Evolutionary conservation across 331 rosid genomes (phyloP), one percentile per base, ranked within the genome.

Genomic region (Acacia pycnantha): DNA sequence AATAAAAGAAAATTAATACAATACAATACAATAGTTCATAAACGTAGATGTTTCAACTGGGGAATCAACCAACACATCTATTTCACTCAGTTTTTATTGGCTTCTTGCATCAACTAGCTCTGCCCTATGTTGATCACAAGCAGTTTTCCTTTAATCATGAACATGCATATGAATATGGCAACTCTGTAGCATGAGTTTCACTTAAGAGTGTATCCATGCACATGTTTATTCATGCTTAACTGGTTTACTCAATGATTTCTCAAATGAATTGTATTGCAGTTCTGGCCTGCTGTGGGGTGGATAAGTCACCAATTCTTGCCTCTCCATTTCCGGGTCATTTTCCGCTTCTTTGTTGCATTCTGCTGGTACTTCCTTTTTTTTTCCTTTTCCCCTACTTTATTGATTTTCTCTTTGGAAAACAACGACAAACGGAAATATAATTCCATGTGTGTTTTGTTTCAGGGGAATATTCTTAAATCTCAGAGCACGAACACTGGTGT

Each of bases 381-480:
- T 12, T 21, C 16, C 70, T 35, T 53, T 3, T 5, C 26, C 21
- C 40, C 74, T 77, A 51, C n/a, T 14, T 5, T 82, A 29, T 40
- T 73, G 75, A 65, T 72, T 54, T 61, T 68, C 54, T 46, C 64
- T 22, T 66, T 68, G 64, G 31, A 31, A 41, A 85, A 58, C 69
- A 70, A 22, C 31, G 33, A 44, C 51, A 56, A 41, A 27, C 46
- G 74, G 53, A 51, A 74, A 70, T 83, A 74, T 83, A 11, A 83
- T 77, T 77, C 76, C 35, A 15, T 19, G 0, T 26, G 80, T 54
- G 11, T 44, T 33, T 59, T 84, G 9, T 85, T 85, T 82, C 88
- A 95, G 98, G 98, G 97, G 98, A 82, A 89, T 95, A 80, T 95
- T 89, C 82, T 88, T 95, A 79, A 95, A 93, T 68, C 88, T 95